Conservation (phyloP, 73 alveolate genomes). For the Stentor roeselii region DNA sequence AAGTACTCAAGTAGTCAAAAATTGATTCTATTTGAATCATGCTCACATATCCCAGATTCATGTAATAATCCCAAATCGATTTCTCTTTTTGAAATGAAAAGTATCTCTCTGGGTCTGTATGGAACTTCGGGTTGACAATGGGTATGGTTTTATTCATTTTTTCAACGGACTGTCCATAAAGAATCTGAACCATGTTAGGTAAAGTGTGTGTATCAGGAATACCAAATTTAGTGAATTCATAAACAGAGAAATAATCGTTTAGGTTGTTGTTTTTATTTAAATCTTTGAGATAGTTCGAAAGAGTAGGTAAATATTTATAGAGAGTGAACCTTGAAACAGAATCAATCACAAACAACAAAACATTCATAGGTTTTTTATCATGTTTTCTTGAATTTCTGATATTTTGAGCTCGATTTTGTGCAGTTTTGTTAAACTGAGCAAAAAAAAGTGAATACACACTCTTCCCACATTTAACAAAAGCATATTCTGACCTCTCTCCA, state of each 20-base stretch:
- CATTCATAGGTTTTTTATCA: slow-evolving; percentile 12
- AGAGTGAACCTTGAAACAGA: not conserved
- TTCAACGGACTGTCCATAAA: not conserved
- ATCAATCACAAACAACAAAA: not conserved
- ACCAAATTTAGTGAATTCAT: not conserved
- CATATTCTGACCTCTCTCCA: not conserved
- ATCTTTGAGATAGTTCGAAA: not conserved
- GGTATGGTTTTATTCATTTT: too few species aligned
- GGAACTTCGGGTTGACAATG: too few species aligned
- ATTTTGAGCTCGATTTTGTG: not conserved
- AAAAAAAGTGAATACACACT: not conserved
- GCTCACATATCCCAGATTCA: not conserved
- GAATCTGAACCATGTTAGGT: not conserved
- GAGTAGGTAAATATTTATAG: not conserved
- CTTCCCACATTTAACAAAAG: not conserved
- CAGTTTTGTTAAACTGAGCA: not conserved
- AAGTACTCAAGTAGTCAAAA: not conserved
- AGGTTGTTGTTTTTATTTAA: not conserved
- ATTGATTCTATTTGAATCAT: not conserved
- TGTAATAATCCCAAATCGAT: not conserved
- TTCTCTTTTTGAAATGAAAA: too few species aligned
- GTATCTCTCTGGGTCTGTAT: too few species aligned
- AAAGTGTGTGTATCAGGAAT: not conserved
- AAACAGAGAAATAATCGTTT: not conserved
- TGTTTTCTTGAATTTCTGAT: not conserved